These are phyloP conservation scores for Furcasterigmium furcatum DNA, from an alignment of 2,329 filamentous ascomycete genomes.

Conservation along the genomic window DNA sequence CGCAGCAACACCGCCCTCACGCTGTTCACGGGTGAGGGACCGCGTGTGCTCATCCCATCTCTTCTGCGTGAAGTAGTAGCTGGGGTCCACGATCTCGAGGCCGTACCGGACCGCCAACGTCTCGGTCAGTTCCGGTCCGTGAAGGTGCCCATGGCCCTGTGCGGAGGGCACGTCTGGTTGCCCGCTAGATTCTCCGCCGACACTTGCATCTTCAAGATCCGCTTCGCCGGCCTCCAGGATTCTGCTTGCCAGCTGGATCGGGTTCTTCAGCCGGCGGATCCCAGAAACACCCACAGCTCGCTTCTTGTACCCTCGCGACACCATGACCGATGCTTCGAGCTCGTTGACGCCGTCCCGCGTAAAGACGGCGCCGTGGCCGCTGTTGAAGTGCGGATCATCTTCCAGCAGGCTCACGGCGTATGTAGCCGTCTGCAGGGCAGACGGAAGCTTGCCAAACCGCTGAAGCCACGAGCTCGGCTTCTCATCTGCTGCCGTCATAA, in stretches of 20 bases:
- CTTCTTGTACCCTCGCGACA: slow-evolving; percentile 69
- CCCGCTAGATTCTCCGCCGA: not conserved
- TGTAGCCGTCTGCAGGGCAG: slow-evolving; percentile 70
- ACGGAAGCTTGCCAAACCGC: slow-evolving; percentile 27
- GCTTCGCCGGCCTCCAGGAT: slow-evolving; percentile 66
- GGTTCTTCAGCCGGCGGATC: slow-evolving; percentile 72
- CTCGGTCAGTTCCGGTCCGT: slow-evolving; percentile 53
- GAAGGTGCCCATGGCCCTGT: slow-evolving; percentile 67
- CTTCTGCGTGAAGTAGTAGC: slow-evolving; percentile 76
- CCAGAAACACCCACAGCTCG: slow-evolving; percentile 76
- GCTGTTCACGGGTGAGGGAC: slow-evolving; percentile 49
- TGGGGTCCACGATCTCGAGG: slow-evolving; percentile 63
- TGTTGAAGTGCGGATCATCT: slow-evolving; percentile 80
- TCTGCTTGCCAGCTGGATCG: slow-evolving; percentile 68
- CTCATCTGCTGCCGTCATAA: slow-evolving; percentile 35
- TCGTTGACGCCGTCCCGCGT: slow-evolving; percentile 80
- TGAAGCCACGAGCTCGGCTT: not conserved
- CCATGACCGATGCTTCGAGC: slow-evolving; percentile 85
- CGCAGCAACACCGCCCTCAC: slow-evolving; percentile 28
- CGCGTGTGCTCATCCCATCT: slow-evolving; percentile 75
- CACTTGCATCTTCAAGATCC: slow-evolving; percentile 37
- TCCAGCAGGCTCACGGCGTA: slow-evolving; percentile 75
- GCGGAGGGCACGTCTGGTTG: slow-evolving; percentile 47
- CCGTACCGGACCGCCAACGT: slow-evolving; percentile 65
- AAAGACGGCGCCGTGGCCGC: slow-evolving; percentile 80